These are phyloP conservation scores for Rhododendron ovatum DNA, from an alignment of 148 eudicot genomes.

Conservation along the genomic window DNA sequence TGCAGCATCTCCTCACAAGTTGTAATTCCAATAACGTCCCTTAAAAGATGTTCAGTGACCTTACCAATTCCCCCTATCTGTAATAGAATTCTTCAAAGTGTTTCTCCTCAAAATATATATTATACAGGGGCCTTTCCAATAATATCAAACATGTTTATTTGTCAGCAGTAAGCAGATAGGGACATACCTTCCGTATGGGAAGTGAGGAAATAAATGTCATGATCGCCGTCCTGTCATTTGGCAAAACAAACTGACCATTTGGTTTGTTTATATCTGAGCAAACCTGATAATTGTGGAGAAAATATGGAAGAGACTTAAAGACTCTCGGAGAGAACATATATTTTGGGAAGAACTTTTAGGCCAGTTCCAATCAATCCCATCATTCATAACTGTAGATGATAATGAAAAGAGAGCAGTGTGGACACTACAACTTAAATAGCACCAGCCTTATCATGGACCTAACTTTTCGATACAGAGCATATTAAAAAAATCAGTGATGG, in stretches of 20 bases:
- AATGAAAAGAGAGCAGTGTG: background rate
- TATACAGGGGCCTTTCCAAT: background rate
- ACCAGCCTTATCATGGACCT: background rate
- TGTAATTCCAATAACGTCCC: conserved; percentile 66
- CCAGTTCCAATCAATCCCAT: background rate
- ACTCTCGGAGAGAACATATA: background rate
- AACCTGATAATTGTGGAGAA: conserved; percentile 39
- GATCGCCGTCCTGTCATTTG: conserved; percentile 79
- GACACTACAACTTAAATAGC: background rate
- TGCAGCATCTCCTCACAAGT: conserved; percentile 86
- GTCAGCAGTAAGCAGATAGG: conserved; percentile 8
- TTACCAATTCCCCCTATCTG: conserved; percentile 99
- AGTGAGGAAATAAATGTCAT: conserved; percentile 91
- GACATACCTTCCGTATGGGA: conserved; percentile 83
- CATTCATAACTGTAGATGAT: background rate
- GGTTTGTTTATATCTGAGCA: conserved; percentile 98
- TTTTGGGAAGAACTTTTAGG: background rate
- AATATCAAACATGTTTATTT: background rate
- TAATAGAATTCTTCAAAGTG: conserved; percentile 11
- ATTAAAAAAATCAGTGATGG: background rate
- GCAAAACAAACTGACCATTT: conserved; percentile 90
- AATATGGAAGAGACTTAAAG: background rate
- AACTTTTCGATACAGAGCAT: background rate
- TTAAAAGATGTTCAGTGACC: conserved; percentile 81
- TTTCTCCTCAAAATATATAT: background rate